phyloP scores from a whole-genome alignment of 1,284 basidiomycete genomes.

The Marasmius sp. region DNA sequence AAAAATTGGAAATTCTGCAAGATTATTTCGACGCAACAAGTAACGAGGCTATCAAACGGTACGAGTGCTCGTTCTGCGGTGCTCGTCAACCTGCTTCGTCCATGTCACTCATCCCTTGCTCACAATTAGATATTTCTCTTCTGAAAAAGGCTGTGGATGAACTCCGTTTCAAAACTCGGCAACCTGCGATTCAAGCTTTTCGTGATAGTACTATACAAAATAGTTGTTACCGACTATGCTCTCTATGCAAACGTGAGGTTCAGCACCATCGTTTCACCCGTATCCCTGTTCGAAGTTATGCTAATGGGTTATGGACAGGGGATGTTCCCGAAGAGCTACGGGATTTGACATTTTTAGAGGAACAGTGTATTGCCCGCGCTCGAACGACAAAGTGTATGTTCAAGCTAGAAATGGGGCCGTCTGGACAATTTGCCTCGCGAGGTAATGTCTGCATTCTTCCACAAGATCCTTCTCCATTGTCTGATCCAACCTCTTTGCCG shows the following conservation, averaged over 20 bases:
- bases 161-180: no score
- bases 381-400: conserved; percentile 10
- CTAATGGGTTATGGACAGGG: conserved; percentile 12
- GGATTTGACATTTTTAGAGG: conserved; percentile 12
- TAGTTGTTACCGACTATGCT: neutral
- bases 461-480: conserved; percentile 10
- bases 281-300: conserved; percentile 12
- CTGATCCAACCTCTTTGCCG: neutral
- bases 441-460: conserved; percentile 14
- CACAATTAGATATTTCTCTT: no score
- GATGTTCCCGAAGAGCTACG: conserved; percentile 4
- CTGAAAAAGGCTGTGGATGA: no score
- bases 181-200: neutral
- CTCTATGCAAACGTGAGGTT: neutral
- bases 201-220: neutral
- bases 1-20: no score
- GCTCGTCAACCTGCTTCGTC: no score
- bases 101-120: no score
- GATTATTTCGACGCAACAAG: no score
- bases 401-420: conserved; percentile 6
- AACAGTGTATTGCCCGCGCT: conserved; percentile 12
- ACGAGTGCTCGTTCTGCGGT: no score
- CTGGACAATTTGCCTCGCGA: conserved; percentile 7
- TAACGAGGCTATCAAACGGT: no score
- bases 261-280: neutral